Percentiles rank a stretch among this genome's conserved stretches.
phyloP scores from a whole-genome alignment of 2,329 filamentous ascomycete species.

The Fusarium compactum region DNA sequence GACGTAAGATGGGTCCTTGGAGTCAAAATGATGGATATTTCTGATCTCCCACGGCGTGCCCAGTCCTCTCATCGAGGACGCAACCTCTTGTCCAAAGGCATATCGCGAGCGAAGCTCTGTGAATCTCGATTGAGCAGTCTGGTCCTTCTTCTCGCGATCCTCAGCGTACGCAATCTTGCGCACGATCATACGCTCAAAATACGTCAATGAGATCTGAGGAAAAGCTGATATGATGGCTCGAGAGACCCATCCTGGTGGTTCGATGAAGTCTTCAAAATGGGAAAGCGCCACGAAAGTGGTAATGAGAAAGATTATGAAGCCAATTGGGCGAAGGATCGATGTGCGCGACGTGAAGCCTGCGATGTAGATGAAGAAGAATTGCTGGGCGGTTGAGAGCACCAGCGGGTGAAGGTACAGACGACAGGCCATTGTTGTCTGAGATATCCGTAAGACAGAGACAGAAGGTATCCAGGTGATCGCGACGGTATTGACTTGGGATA shows the following conservation, averaged over 20 bases:
- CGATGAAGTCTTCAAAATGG: constrained; percentile 29
- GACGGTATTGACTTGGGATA: neutral
- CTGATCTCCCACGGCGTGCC: constrained; percentile 40
- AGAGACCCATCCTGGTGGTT: constrained; percentile 41
- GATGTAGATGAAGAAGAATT: constrained; percentile 43
- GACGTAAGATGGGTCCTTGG: constrained; percentile 19
- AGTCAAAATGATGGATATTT: constrained; percentile 42
- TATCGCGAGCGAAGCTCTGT: constrained; percentile 25
- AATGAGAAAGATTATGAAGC: constrained; percentile 32
- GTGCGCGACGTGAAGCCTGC: constrained; percentile 35
- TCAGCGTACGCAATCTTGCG: constrained; percentile 34
- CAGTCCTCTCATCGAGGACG: constrained; percentile 39
- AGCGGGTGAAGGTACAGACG: constrained; percentile 34
- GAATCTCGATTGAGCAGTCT: neutral
- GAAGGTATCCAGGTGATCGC: neutral
- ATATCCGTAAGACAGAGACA: neutral
- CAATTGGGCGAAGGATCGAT: constrained; percentile 34
- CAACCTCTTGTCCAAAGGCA: constrained; percentile 38
- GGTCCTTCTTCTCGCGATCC: constrained; percentile 3
- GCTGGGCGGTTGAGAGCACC: constrained; percentile 33
- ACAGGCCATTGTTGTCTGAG: constrained; percentile 30
- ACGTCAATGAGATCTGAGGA: constrained; percentile 38
- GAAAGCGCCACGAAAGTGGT: constrained; percentile 35
- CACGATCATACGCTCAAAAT: constrained; percentile 42
- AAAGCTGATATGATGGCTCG: constrained; percentile 36